These are phyloP conservation scores for Starmerella ratchasimensis DNA, from an alignment of 805 yeast species.

Conservation along the genomic window DNA sequence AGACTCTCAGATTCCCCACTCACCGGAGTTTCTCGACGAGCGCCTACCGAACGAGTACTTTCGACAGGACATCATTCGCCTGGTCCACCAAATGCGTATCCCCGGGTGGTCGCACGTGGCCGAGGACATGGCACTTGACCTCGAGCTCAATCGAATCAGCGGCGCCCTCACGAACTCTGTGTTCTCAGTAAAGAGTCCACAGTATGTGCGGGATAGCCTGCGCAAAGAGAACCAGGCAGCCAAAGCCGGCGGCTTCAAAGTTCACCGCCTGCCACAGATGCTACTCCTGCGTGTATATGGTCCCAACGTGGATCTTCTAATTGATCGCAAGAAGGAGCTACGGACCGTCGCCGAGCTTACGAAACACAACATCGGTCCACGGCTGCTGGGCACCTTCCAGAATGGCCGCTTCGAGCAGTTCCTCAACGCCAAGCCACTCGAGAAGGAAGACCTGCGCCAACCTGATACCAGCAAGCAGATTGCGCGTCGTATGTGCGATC, in stretches of 20 bases:
- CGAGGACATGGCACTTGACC: conserved; percentile 29
- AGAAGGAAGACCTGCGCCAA: conserved; percentile 57
- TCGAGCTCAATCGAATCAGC: conserved; percentile 53
- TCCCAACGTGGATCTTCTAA: conserved; percentile 67
- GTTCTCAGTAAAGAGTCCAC: conserved; percentile 55
- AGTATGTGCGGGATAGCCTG: conserved; percentile 25
- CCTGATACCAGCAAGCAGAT: conserved; percentile 67
- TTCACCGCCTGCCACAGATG: conserved; percentile 36
- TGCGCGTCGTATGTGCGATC: conserved; percentile 92
- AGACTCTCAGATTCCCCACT: conserved; percentile 23
- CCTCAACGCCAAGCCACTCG: conserved; percentile 65
- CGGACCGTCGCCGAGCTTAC: conserved; percentile 60
- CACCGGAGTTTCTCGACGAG: conserved; percentile 54
- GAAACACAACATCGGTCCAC: conserved; percentile 71
- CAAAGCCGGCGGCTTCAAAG: conserved; percentile 21
- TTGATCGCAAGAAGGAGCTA: conserved; percentile 75
- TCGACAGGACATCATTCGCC: conserved; percentile 60
- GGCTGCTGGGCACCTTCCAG: conserved; percentile 70
- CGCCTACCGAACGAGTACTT: conserved; percentile 72
- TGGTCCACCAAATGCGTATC: conserved; percentile 49
- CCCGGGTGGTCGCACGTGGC: conserved; percentile 63
- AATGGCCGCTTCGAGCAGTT: conserved; percentile 94
- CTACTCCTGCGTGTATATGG: conserved; percentile 77
- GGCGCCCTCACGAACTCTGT: conserved; percentile 93
- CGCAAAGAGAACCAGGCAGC: conserved; percentile 26